Evolutionary conservation across 768 basidiomycete species (phyloP).

Genomic region (Lactifluus echinatus): DNA sequence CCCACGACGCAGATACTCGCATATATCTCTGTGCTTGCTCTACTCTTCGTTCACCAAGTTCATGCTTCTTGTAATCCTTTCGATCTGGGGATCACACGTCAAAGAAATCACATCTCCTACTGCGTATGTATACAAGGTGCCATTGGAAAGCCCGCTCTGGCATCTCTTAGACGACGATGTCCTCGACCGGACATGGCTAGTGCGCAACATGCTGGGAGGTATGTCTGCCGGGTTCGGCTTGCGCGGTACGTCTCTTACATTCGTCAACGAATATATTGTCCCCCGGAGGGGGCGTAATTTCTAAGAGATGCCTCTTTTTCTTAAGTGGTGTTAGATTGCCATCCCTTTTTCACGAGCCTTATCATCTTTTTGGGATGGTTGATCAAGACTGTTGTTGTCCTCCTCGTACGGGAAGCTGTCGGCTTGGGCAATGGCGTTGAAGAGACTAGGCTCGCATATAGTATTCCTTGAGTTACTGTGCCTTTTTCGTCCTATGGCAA

Average conservation of each 20-base stretch:
- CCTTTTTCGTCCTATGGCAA: no score
- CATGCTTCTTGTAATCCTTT: constrained; percentile 72
- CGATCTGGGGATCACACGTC: constrained; percentile 62
- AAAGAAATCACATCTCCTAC: constrained; percentile 6
- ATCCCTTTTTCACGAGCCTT: constrained; percentile 64
- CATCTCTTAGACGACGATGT: constrained; percentile 61
- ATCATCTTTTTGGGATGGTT: constrained; percentile 70
- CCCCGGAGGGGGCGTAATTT: not conserved
- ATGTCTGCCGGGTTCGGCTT: constrained; percentile 84
- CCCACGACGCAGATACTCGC: constrained; percentile 46
- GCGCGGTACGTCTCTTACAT: constrained; percentile 43
- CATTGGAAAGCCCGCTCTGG: constrained; percentile 33
- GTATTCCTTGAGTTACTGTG: constrained; percentile 47
- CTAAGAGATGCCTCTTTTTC: not conserved
- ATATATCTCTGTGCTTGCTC: constrained; percentile 70
- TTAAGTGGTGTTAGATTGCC: constrained; percentile 68
- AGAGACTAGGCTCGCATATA: constrained; percentile 76
- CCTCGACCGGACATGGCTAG: constrained; percentile 75
- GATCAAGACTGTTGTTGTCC: constrained; percentile 55
- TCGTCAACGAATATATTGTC: not conserved
- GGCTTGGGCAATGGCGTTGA: constrained; percentile 46
- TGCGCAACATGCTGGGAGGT: constrained; percentile 75
- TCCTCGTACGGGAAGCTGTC: constrained; percentile 58
- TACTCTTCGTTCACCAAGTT: constrained; percentile 82
- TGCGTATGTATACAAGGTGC: constrained; percentile 24